Conservation (phyloP, 108 stramenopile genomes). For the Nitzschia sp. region DNA sequence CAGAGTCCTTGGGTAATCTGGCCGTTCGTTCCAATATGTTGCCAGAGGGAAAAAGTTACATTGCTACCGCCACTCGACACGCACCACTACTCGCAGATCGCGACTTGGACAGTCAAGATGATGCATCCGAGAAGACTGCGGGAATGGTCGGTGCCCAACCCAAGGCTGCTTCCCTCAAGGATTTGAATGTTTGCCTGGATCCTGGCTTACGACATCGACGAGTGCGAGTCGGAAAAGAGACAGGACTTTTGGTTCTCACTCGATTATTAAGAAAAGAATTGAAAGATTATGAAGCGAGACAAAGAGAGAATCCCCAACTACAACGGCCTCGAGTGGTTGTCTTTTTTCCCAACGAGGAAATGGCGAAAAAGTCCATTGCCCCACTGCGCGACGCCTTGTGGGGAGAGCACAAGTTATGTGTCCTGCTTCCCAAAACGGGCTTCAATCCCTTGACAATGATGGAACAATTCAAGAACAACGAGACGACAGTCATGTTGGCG, state of each 20-base stretch:
- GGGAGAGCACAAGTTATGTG: slow-evolving; percentile 77
- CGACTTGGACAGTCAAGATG: background rate
- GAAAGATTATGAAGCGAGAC: slow-evolving; percentile 49
- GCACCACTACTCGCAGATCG: slow-evolving; percentile 1
- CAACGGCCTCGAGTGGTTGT: slow-evolving; percentile 75
- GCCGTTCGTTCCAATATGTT: slow-evolving; percentile 66
- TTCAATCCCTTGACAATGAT: slow-evolving; percentile 63
- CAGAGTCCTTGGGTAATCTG: slow-evolving; percentile 73
- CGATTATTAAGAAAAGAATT: slow-evolving; percentile 79
- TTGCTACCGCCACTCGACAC: slow-evolving; percentile 70
- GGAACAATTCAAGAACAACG: slow-evolving; percentile 73
- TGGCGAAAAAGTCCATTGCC: slow-evolving; percentile 56
- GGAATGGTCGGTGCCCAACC: slow-evolving; percentile 33
- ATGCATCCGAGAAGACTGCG: slow-evolving; percentile 14
- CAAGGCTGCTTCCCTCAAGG: slow-evolving; percentile 50
- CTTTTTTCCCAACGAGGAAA: slow-evolving; percentile 81
- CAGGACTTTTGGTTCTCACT: slow-evolving; percentile 53
- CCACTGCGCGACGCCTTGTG: slow-evolving; percentile 78
- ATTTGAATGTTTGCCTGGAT: slow-evolving; percentile 73
- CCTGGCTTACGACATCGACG: slow-evolving; percentile 75
- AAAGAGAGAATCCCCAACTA: slow-evolving; percentile 8
- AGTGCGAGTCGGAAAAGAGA: slow-evolving; percentile 49
- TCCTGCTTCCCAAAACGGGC: slow-evolving; percentile 76
- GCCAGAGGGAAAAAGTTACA: slow-evolving; percentile 76
- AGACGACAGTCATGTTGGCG: slow-evolving; percentile 72